Evolutionary conservation across 2,329 filamentous ascomycete genomes (phyloP), one percentile per base, ranked within the genome.

Genomic region (Fonsecaea erecta): DNA sequence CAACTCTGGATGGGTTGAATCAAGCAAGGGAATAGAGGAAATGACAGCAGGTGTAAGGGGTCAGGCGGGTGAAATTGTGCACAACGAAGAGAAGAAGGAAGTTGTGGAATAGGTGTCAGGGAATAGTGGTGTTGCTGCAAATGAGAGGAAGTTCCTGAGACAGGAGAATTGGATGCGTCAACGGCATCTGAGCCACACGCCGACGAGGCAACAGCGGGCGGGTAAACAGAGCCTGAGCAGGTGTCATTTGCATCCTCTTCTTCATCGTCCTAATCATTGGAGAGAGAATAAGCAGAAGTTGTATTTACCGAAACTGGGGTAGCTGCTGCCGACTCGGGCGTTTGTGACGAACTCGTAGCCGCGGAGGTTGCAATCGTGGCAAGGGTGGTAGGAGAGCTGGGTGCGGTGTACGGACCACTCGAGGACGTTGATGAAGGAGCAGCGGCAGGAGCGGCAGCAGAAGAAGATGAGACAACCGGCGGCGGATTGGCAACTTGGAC

Each of bases 301-400:
- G 51, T 64, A 67, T 60, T 68, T 68, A 68, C 66, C 66, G 63
- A 65, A 60, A 55, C 30, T 26, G 59, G 28, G 30, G 60, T 64
- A 24, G 56, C 32, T 43, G 32, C 16, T 30, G 51, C 46, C 40
- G 60, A 37, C 14, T 32, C 16, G 43, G 65, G 30, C 21, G 34
- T 48, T 11, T 43, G 34, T n/a, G 43, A 21, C 21, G 37, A 8
- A 12, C 56, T 35, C 16, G 60, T 52, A 14, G 60, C 52, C 18
- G 60, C 61, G 40, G 64, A 52, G 14, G 60, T 66, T 16, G 63
- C 59, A 21, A 64, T 34, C 16, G 65, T 64, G 16, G 65, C 54
- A 32, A 67, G 58, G 1, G 65, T 67, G 16, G 65, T 67, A 18
- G 58, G 58, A 18, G 58, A 60, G 32, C 58, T 52, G 1, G 52